Evolutionary conservation across 2,329 filamentous ascomycete species (phyloP), one percentile per base, ranked within the genome.

Genomic region (Microdochium bolleyi): DNA sequence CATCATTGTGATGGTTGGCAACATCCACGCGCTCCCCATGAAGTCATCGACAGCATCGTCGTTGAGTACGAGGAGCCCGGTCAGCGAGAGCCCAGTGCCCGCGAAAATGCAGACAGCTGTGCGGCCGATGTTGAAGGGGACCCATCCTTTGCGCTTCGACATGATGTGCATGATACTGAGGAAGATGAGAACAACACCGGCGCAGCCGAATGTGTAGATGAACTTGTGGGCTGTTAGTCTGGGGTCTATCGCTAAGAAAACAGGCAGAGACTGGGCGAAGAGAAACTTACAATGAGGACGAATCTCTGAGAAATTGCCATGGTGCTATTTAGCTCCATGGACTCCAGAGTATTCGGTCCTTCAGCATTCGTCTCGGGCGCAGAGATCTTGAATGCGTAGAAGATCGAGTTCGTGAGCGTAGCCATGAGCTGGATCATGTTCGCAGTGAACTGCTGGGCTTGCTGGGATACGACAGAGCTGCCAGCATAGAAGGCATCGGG

Each of bases 81-180:
- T 57, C 5, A 64, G 54, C 24, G 60, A 55, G 9, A 64, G 54
- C 19, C 58, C 52, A 16, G 63, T 52, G 21, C 61, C 53, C n/a
- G 60, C 51, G 48, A 54, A 49, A 22, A 62, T 51, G 41, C 61
- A 61, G 24, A 61, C 19, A 27, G 48, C 56, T 8, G 62, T 64
- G 1, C 63, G 60, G 34, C 57, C 49, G 37, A 64, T 57, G 55
- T 65, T 65, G 55, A 64, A 65, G 3, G 58, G 58, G 2, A 62
- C 56, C 63, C 63, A 65, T 9, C 63, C 63, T 27, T 51, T 57
- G 14, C 56, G 55, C 53, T 65, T 65, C 2, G 61, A 63, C 16
- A 64, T 61, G 49, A 59, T 52, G 53, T 65, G 63, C 58, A 65
- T 63, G 32, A 62, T 54, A 3, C 58, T 64, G n/a, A 65, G 51